Conservation (phyloP, 441 rosid genomes). For the Corymbia calophylla region DNA sequence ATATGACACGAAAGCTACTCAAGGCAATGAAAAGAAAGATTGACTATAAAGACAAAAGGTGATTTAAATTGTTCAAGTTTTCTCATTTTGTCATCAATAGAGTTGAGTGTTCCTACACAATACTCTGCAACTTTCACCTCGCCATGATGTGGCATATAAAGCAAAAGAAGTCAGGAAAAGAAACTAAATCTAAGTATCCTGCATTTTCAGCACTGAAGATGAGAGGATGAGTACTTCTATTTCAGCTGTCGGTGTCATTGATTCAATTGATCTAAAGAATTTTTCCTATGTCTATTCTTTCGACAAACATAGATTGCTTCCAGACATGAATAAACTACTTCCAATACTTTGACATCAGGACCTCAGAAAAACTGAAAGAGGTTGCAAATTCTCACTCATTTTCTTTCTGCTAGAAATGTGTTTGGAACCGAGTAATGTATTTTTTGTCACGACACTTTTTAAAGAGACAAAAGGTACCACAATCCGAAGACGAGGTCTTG, state of each 20-base stretch:
- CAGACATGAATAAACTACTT: neutral
- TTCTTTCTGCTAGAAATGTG: neutral
- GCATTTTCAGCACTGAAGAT: neutral
- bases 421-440: neutral
- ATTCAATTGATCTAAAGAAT: neutral
- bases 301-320: neutral
- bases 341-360: neutral
- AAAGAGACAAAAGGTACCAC: slow-evolving; percentile 42
- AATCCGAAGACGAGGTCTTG: slow-evolving; percentile 69
- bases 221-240: neutral
- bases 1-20: neutral
- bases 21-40: neutral
- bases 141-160: neutral
- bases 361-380: neutral
- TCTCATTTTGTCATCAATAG: neutral
- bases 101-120: neutral
- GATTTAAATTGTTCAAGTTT: neutral
- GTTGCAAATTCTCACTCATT: neutral
- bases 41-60: neutral
- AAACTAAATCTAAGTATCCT: neutral
- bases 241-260: neutral
- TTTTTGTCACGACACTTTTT: neutral
- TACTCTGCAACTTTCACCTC: neutral
- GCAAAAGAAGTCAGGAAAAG: neutral
- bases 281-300: neutral